A percentile compares a stretch with the other conserved stretches of the same genome.
These are phyloP conservation scores for Komagataella kurtzmanii DNA, from an alignment of 805 yeast genomes.

Conservation along the genomic window DNA sequence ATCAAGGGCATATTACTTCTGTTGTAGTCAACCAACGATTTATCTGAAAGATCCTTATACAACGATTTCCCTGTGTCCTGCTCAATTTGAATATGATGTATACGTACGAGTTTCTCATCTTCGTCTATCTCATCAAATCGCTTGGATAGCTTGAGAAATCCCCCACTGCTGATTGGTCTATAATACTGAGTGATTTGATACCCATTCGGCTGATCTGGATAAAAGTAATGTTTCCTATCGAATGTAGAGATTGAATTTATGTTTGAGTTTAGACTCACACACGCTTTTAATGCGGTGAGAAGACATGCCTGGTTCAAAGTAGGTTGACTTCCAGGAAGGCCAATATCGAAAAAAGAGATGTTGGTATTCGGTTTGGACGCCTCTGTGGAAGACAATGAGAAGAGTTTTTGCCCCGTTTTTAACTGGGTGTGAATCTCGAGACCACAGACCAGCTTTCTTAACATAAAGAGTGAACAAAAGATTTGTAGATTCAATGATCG, in stretches of 20 bases:
- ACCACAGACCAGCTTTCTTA: constrained; percentile 45
- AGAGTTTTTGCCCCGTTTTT: constrained; percentile 59
- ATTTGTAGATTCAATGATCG: background rate
- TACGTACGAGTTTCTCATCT: constrained; percentile 33
- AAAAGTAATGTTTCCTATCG: constrained; percentile 92
- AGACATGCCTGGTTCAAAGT: constrained; percentile 63
- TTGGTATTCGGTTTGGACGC: constrained; percentile 46
- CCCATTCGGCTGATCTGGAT: constrained; percentile 93
- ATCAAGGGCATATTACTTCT: constrained; percentile 78
- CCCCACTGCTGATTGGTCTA: constrained; percentile 64
- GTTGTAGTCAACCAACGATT: constrained; percentile 57
- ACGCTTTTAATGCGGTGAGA: constrained; percentile 56
- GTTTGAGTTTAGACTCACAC: constrained; percentile 49
- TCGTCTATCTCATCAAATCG: constrained; percentile 39
- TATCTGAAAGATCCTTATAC: constrained; percentile 28
- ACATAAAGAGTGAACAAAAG: background rate
- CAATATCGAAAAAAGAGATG: constrained; percentile 69
- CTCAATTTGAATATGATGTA: constrained; percentile 80
- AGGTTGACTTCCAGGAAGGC: constrained; percentile 92
- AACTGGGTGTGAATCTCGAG: constrained; percentile 90
- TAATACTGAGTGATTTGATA: constrained; percentile 90
- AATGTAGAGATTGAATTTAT: constrained; percentile 50
- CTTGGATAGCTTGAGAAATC: constrained; percentile 33
- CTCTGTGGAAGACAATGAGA: constrained; percentile 32
- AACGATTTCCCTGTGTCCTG: constrained; percentile 87